These are phyloP conservation scores for Volvariella volvacea DNA, from an alignment of 1,284 basidiomycete species.

Conservation along the genomic window DNA sequence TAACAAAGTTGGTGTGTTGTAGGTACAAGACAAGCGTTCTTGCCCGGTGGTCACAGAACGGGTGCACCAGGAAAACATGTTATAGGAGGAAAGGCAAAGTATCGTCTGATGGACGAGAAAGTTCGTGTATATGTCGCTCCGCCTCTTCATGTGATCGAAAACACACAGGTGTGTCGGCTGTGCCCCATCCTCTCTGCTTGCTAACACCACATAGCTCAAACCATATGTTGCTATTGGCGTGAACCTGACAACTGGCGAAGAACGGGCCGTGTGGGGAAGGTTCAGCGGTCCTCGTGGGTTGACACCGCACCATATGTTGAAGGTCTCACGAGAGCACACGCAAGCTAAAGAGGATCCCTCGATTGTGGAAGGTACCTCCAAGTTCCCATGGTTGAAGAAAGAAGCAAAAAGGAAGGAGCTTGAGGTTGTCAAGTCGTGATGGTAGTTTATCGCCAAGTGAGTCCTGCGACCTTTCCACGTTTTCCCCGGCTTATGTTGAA, in stretches of 20 bases:
- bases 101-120: constrained; percentile 72
- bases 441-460: neutral
- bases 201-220: constrained; percentile 27
- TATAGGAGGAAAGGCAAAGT: constrained; percentile 68
- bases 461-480: no score
- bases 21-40: constrained; percentile 78
- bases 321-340: constrained; percentile 41
- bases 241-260: constrained; percentile 25
- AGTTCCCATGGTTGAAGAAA: constrained; percentile 1
- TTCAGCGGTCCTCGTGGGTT: constrained; percentile 29
- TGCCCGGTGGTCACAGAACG: constrained; percentile 81
- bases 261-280: constrained; percentile 27
- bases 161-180: constrained; percentile 47
- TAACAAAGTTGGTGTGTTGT: constrained; percentile 2
- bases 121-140: constrained; percentile 84
- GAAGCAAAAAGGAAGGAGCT: neutral
- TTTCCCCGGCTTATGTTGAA: no score
- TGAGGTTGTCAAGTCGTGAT: neutral
- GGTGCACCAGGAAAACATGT: constrained; percentile 84
- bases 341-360: constrained; percentile 7
- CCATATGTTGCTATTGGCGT: constrained; percentile 37
- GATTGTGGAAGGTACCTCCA: constrained; percentile 1
- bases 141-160: constrained; percentile 55
- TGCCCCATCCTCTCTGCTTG: neutral
- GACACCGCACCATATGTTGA: constrained; percentile 33